phyloP scores from a whole-genome alignment of 1,139 yeast genomes.

The Zygosaccharomyces sapae region DNA sequence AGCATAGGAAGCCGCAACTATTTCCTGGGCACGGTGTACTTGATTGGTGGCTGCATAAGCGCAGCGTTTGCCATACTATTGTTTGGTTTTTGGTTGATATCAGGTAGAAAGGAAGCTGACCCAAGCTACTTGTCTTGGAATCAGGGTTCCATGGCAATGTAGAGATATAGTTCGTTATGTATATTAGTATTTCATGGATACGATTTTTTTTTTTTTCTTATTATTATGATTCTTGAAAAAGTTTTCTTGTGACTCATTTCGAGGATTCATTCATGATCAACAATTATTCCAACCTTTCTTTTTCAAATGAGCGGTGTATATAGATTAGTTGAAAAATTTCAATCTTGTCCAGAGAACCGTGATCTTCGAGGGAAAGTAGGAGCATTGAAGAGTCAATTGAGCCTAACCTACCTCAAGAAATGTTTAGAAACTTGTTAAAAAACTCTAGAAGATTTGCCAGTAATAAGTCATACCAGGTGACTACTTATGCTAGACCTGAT shows the following conservation, averaged over 20 bases:
- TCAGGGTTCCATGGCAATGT: constrained; percentile 8
- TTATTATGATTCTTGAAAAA: background rate
- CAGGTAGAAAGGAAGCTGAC: constrained; percentile 37
- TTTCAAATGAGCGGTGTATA: background rate
- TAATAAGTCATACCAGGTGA: constrained; percentile 28
- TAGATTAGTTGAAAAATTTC: background rate
- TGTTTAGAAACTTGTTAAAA: constrained; percentile 19
- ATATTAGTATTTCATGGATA: constrained; percentile 1
- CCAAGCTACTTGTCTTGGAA: constrained; percentile 34
- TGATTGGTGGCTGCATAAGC: constrained; percentile 57
- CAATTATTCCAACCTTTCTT: background rate
- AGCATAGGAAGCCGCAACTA: constrained; percentile 68
- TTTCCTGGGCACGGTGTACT: constrained; percentile 61
- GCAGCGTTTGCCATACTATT: constrained; percentile 47
- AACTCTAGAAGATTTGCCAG: constrained; percentile 12
- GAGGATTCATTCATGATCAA: background rate
- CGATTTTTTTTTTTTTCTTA: background rate
- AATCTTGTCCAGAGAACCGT: background rate
- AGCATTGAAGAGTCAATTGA: background rate
- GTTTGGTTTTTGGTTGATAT: constrained; percentile 45
- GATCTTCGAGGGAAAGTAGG: background rate
- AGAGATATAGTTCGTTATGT: constrained; percentile 1
- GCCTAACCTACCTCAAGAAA: background rate
- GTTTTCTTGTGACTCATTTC: background rate
- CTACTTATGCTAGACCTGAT: constrained; percentile 37